Base-by-base conservation (phyloP, 192 early-diverging fungal species). In the Thamnidium elegans region DNA sequence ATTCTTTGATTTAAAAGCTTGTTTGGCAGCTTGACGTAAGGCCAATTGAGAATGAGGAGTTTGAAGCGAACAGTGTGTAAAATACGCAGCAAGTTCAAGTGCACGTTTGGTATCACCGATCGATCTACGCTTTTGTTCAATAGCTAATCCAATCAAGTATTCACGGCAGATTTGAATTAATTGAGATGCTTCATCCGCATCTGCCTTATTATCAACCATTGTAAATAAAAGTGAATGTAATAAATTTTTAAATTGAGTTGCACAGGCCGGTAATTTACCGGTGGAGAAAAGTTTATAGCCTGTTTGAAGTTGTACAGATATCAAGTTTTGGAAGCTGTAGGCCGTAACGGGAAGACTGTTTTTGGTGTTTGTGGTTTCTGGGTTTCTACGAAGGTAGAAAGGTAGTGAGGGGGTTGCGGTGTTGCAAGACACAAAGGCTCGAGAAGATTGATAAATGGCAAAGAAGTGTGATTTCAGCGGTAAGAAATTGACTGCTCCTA, bases 1-100 rank as follows among this genome's bases (percentile, higher is more conserved):
- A 82, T 96, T 95, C 75, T 85, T 87, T 54, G 81, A 71, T 81
- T 91, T 94, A 73, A 87, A 92, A 21, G 88, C 86, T 52, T 86
- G 81, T 47, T 83, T 86, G 88, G 94, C 94, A 26, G 96, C 97
- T 51, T 86, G 84, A 19, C 87, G 86, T 66, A 99, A 75, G 48
- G 87, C 86, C 34, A 95, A 82, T 71, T 94, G 94, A 74, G 92
- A 79, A 73, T 99, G 97, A 15, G 87, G 77, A 0, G 89, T 85
- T 58, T 97, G 93, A 52, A 99, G 78, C 66, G 91, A 81, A 72
- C 92, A 92, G 67, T 96, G 91, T 1, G 97, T 94, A 72, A 96
- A 98, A 78, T 96, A 99, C 0, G 93, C 94, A 0, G 94, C 93
- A 31, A 99, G 80, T 69, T 98, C 97, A 13, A 97, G 73, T n/a